These are phyloP conservation scores for Thelonectria rubi DNA, from an alignment of 2,329 filamentous ascomycete genomes.

Conservation along the genomic window DNA sequence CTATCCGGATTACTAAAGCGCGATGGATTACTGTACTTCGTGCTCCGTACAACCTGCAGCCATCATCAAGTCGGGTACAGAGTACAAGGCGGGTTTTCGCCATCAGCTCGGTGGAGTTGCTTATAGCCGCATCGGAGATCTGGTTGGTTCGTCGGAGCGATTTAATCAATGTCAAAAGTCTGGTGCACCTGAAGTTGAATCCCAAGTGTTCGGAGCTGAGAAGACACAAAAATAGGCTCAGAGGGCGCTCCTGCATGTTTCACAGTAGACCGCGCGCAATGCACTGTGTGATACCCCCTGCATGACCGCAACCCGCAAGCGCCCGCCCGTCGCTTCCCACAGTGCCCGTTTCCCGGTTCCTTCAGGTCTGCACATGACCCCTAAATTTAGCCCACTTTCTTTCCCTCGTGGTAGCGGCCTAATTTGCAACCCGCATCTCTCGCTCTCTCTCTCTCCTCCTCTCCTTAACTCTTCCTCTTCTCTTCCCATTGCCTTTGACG, in stretches of 20 bases:
- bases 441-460: slow-evolving; percentile 1
- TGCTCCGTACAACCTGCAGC: too few relatives aligned
- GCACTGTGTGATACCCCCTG: slow-evolving; percentile 26
- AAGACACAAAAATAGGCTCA: neutral
- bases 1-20: slow-evolving; percentile 40
- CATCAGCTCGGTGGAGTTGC: too few relatives aligned
- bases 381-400: slow-evolving; percentile 43
- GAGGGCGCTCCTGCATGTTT: slow-evolving; percentile 4
- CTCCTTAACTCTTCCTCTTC: slow-evolving; percentile 18
- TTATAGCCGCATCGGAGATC: too few relatives aligned
- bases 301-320: too few relatives aligned
- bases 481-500: neutral
- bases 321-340: slow-evolving; percentile 8
- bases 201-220: neutral
- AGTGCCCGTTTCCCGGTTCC: slow-evolving; percentile 26
- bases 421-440: slow-evolving; percentile 36
- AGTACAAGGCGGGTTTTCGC: too few relatives aligned
- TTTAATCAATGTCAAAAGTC: neutral
- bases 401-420: slow-evolving; percentile 33
- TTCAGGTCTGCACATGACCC: slow-evolving; percentile 24
- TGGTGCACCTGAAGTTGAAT: slow-evolving; percentile 23
- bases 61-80: too few relatives aligned
- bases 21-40: slow-evolving; percentile 37
- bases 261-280: slow-evolving; percentile 17
- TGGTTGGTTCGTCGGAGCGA: too few relatives aligned